Evolutionary conservation across 2,329 filamentous ascomycete genomes (phyloP).

Genomic region (Aspergillus viridinutans): DNA sequence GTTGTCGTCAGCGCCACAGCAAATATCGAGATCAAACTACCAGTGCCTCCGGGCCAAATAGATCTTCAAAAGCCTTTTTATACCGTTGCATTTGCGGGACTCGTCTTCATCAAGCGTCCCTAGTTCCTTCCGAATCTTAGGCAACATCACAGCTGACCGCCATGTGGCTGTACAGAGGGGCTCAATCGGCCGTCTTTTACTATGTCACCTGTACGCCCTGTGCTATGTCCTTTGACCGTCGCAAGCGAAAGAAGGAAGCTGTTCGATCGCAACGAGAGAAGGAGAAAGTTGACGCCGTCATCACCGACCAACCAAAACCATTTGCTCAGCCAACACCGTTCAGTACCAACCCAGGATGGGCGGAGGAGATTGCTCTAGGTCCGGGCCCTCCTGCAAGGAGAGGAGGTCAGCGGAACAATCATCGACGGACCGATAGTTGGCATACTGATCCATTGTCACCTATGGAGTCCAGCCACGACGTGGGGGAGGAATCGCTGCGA

Average conservation of each 20-base stretch:
- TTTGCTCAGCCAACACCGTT: slow-evolving; percentile 77
- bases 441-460: slow-evolving; percentile 51
- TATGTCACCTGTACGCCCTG: slow-evolving; percentile 55
- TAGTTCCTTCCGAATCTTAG: slow-evolving; percentile 4
- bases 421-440: slow-evolving; percentile 53
- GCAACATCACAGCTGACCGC: slow-evolving; percentile 13
- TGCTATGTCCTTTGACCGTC: slow-evolving; percentile 63
- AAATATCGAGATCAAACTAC: slow-evolving; percentile 20
- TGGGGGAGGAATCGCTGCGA: slow-evolving; percentile 29
- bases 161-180: slow-evolving; percentile 48
- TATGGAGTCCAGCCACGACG: slow-evolving; percentile 26
- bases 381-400: slow-evolving; percentile 66
- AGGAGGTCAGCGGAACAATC: slow-evolving; percentile 46
- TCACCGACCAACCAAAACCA: slow-evolving; percentile 63
- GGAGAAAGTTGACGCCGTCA: slow-evolving; percentile 54
- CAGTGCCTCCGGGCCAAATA: slow-evolving; percentile 20
- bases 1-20: slow-evolving; percentile 25
- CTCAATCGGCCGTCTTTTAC: slow-evolving; percentile 49
- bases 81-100: neutral
- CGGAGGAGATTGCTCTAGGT: slow-evolving; percentile 78
- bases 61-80: slow-evolving; percentile 16
- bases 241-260: slow-evolving; percentile 67
- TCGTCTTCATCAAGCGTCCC: slow-evolving; percentile 1
- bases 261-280: slow-evolving; percentile 64
- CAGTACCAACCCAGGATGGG: slow-evolving; percentile 84